Evolutionary conservation across 1,139 yeast species (phyloP).

Genomic region (Pichia sp.): DNA sequence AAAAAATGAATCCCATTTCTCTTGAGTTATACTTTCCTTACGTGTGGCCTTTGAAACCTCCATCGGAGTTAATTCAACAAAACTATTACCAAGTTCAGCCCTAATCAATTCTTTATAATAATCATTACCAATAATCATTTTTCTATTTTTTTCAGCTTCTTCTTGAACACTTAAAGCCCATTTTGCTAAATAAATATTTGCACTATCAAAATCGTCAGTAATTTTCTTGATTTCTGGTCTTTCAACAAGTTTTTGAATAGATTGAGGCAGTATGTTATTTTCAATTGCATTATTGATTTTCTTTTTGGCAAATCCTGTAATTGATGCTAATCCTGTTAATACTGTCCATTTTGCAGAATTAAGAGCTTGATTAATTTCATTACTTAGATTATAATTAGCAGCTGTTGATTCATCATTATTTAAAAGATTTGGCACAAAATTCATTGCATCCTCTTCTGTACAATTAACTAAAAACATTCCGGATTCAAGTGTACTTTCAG

Average conservation of each 20-base stretch:
- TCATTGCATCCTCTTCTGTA: conserved; percentile 64
- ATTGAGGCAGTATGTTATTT: conserved; percentile 43
- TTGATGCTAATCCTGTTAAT: conserved; percentile 76
- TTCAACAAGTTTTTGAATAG: conserved; percentile 55
- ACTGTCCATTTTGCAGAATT: conserved; percentile 80
- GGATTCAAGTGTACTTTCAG: conserved; percentile 63
- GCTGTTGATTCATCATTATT: conserved; percentile 21
- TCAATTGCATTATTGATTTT: conserved; percentile 58
- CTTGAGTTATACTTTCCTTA: conserved; percentile 54
- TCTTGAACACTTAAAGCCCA: conserved; percentile 97
- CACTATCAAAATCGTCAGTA: conserved; percentile 89
- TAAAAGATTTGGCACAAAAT: conserved; percentile 58
- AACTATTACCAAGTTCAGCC: conserved; percentile 62
- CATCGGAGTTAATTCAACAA: conserved; percentile 47
- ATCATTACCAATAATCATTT: conserved; percentile 52
- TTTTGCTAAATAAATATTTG: conserved; percentile 84
- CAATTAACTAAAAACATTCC: conserved; percentile 77
- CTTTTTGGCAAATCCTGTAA: conserved; percentile 64
- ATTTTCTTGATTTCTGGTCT: conserved; percentile 76
- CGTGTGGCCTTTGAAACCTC: conserved; percentile 59
- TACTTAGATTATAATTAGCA: conserved; percentile 11
- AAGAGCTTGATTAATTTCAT: conserved; percentile 39
- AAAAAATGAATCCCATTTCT: conserved; percentile 85
- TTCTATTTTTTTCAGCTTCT: conserved; percentile 74
- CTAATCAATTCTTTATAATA: conserved; percentile 54